Percentiles rank a stretch among this genome's conserved stretches.
phyloP scores from a whole-genome alignment of 2,329 filamentous ascomycete genomes.

The Pseudofabraea citricarpa region DNA sequence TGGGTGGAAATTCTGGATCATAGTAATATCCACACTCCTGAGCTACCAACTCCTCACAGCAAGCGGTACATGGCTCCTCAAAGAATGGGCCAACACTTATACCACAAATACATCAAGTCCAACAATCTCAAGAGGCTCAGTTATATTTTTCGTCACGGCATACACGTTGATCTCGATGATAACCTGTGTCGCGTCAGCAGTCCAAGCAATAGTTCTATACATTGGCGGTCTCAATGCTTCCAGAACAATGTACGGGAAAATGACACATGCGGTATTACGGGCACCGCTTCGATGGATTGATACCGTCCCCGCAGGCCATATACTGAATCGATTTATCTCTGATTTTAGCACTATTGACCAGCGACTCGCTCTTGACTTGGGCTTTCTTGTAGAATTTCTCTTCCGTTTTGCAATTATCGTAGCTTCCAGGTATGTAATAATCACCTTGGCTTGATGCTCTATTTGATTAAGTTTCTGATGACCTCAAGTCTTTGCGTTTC shows the following conservation, averaged over 20 bases:
- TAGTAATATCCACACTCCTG: neutral
- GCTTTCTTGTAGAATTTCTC: slow-evolving; percentile 50
- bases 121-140: too few species aligned
- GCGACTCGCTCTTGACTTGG: slow-evolving; percentile 55
- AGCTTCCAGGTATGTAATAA: slow-evolving; percentile 55
- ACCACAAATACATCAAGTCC: too few species aligned
- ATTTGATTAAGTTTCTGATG: slow-evolving; percentile 56
- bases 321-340: slow-evolving; percentile 71
- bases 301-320: slow-evolving; percentile 57
- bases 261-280: neutral
- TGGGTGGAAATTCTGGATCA: neutral
- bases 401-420: slow-evolving; percentile 60
- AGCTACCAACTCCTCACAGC: neutral
- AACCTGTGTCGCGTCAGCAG: neutral
- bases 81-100: neutral
- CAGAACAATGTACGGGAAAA: neutral
- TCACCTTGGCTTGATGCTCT: slow-evolving; percentile 61
- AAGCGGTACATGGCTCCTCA: neutral
- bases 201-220: neutral
- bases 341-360: slow-evolving; percentile 71
- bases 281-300: neutral
- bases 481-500: slow-evolving; percentile 42
- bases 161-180: neutral
- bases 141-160: neutral
- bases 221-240: neutral